Evolutionary conservation across 345 rosid species (phyloP).

Genomic region (Draba incana): DNA sequence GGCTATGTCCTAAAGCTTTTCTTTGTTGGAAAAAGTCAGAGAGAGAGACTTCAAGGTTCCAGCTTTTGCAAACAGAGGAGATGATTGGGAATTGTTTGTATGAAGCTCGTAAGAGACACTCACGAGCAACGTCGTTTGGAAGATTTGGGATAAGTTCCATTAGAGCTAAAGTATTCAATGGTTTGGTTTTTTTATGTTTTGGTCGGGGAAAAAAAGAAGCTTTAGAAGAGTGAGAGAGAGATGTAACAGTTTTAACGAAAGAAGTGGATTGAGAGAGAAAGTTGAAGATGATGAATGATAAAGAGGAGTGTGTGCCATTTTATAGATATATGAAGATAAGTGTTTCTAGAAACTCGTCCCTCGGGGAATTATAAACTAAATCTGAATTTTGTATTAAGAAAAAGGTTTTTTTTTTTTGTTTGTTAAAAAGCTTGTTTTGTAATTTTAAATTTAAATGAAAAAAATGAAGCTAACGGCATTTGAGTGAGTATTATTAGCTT

Average conservation of each 20-base stretch:
- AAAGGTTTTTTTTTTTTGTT: too few relatives aligned
- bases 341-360: constrained; percentile 29
- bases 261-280: constrained; percentile 23
- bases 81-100: constrained; percentile 49
- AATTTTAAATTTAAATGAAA: too few relatives aligned
- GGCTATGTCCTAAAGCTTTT: constrained; percentile 42
- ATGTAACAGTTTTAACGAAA: constrained; percentile 1
- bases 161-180: background rate
- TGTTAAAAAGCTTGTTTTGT: background rate
- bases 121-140: constrained; percentile 62
- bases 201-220: background rate
- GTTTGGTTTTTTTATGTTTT: background rate
- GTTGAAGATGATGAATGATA: constrained; percentile 31
- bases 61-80: constrained; percentile 56
- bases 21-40: constrained; percentile 52
- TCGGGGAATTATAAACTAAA: too few relatives aligned
- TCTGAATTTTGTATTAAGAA: too few relatives aligned
- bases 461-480: constrained; percentile 17
- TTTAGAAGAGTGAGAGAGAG: background rate
- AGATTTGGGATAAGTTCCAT: constrained; percentile 72
- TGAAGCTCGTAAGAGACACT: constrained; percentile 58
- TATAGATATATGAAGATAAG: constrained; percentile 34
- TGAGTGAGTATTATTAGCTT: background rate
- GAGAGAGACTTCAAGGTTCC: constrained; percentile 59
- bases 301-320: constrained; percentile 35